Percentiles rank a stretch among this genome's conserved stretches.
Conservation (phyloP, 192 early-diverging fungal species). For the Linnemannia zychae region DNA sequence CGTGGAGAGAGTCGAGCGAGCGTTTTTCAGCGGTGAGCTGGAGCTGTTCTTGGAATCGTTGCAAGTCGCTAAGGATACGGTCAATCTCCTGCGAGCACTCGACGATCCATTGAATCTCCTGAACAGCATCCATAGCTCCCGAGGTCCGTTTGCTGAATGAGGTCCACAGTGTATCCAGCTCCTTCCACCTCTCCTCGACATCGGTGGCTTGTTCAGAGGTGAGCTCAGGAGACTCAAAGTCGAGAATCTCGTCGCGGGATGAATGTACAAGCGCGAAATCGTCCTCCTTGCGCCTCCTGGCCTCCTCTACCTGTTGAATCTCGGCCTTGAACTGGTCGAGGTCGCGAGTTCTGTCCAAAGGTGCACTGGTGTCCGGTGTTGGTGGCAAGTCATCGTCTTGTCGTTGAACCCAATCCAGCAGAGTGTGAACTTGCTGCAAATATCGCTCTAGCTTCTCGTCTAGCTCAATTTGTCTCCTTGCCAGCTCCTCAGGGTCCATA, state of each 20-base stretch:
- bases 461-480: constrained; percentile 32
- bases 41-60: constrained; percentile 44
- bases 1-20: constrained; percentile 26
- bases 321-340: constrained; percentile 33
- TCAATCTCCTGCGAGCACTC: constrained; percentile 46
- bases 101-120: constrained; percentile 53
- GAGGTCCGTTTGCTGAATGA: constrained; percentile 18
- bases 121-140: constrained; percentile 22
- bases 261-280: constrained; percentile 22
- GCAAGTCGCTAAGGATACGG: constrained; percentile 34
- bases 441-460: constrained; percentile 30
- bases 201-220: constrained; percentile 27
- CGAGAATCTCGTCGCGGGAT: constrained; percentile 42
- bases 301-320: constrained; percentile 18
- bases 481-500: constrained; percentile 48
- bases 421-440: background rate
- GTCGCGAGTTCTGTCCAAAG: constrained; percentile 26
- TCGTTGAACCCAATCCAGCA: constrained; percentile 24
- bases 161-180: constrained; percentile 27
- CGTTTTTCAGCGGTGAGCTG: constrained; percentile 32
- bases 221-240: constrained; percentile 42
- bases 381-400: constrained; percentile 32
- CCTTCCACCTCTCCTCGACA: constrained; percentile 39
- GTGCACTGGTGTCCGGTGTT: constrained; percentile 27
- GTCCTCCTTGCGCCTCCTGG: constrained; percentile 10